Base-by-base conservation (phyloP, 176 grass and related monocot genomes). In the Themeda triandra region DNA sequence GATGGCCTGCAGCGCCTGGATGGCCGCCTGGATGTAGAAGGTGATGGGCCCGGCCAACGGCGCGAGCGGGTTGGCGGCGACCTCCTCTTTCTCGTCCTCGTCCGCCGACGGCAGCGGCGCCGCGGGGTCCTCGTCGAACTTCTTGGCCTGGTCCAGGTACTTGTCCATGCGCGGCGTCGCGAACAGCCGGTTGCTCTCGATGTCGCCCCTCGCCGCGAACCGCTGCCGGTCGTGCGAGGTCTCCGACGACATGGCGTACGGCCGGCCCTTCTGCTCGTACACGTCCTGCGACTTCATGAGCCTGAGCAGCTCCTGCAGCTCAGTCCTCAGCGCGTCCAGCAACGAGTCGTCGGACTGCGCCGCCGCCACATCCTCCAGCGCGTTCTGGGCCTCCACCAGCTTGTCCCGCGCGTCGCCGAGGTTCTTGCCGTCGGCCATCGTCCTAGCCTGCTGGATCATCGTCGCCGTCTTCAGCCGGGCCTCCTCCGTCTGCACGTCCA, bases 371-470 rank as follows among this genome's bases (percentile, higher is more conserved):
- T 84, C 82, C 71, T 66, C 82, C 71, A 84, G 82, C 31, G 71
- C 71, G 82, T 84, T 84, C 82, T 76, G 82, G 4, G 71, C 82
- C 39, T 84, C 82, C 42, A 33, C 30, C 42, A 84, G 60, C 60
- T 66, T 84, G 71, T 76, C 74, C 30, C 41, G 59, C 14, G 71
- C 82, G 5, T 66, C 42, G 0, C 35, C 71, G 21, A 84, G 82
- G 0, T 84, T 51, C 21, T 66, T 66, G 0, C 14, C 29, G 29
- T 76, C 71, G 0, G 81, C 82, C n/a, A 76, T 24, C 1, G 15
- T 11, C 82, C 82, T 40, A 1, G 82, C 82, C 32, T 36, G 72
- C 76, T 41, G 1, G 60, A 65, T 58, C 53, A 58, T 58, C 21
- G 2, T 19, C 32, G 44, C 72, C 82, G 11, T 84, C 32, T 76